Conservation (phyloP, 2,329 filamentous ascomycete species). For the Annulohypoxylon truncatum region DNA sequence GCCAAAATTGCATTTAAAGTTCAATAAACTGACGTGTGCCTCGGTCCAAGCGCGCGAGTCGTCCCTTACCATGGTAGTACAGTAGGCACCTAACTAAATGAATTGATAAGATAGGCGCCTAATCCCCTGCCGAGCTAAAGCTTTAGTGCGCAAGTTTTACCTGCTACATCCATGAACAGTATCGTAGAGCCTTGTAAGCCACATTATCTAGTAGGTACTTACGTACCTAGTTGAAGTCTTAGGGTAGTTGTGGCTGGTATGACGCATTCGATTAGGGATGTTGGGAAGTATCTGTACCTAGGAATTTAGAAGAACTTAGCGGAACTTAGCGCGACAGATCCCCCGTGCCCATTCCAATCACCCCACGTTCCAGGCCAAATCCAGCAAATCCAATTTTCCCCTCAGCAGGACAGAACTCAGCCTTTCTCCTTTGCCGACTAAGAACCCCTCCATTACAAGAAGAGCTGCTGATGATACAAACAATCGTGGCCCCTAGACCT, state of each 20-base stretch:
- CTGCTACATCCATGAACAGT: too few relatives aligned
- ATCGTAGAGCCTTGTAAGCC: not conserved
- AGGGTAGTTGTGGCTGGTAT: constrained; percentile 42
- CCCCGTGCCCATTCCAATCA: constrained; percentile 2
- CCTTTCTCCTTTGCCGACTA: constrained; percentile 17
- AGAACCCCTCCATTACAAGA: constrained; percentile 33
- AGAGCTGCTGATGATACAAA: constrained; percentile 16
- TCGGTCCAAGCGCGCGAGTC: constrained; percentile 47
- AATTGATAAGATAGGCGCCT: constrained; percentile 35
- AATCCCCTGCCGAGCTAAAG: constrained; percentile 18
- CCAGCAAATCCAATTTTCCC: constrained; percentile 1
- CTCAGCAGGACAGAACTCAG: constrained; percentile 21
- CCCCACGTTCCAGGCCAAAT: constrained; percentile 32
- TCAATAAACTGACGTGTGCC: constrained; percentile 44
- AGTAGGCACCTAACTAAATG: constrained; percentile 16
- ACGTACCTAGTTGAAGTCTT: not conserved
- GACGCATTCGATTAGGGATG: constrained; percentile 35
- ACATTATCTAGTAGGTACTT: not conserved
- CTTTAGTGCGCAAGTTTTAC: constrained; percentile 11
- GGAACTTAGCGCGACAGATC: not conserved
- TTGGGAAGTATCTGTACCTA: constrained; percentile 12
- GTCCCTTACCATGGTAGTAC: not conserved
- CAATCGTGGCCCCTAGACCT: constrained; percentile 21
- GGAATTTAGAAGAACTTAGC: not conserved
- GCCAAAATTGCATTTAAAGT: constrained; percentile 21